These are phyloP conservation scores for Globisporangium heterothallicum DNA, from an alignment of 352 stramenopile species.

Conservation along the genomic window DNA sequence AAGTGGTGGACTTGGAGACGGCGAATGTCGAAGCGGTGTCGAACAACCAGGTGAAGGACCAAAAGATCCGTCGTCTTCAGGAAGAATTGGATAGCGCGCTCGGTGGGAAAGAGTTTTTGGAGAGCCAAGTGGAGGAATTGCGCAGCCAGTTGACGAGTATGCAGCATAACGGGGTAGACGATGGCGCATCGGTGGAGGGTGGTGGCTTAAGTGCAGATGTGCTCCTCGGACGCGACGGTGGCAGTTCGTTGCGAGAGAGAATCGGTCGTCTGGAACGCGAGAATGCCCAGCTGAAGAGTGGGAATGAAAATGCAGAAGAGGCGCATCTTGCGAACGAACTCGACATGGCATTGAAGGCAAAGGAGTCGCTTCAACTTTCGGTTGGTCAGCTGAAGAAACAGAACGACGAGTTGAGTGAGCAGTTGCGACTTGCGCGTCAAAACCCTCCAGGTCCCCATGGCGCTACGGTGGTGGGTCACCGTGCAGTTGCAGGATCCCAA, in stretches of 20 bases:
- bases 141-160: slow-evolving; percentile 56
- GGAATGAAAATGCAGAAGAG: slow-evolving; percentile 38
- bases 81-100: slow-evolving; percentile 80
- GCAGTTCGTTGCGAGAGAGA: slow-evolving; percentile 45
- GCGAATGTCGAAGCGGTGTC: slow-evolving; percentile 74
- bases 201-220: slow-evolving; percentile 53
- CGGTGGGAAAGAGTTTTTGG: slow-evolving; percentile 80
- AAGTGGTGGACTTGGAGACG: slow-evolving; percentile 83
- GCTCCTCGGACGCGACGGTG: slow-evolving; percentile 58
- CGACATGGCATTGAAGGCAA: slow-evolving; percentile 72
- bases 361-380: slow-evolving; percentile 63
- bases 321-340: slow-evolving; percentile 59
- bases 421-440: slow-evolving; percentile 37
- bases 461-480: no score
- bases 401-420: slow-evolving; percentile 66
- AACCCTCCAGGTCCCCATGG: no score
- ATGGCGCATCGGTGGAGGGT: slow-evolving; percentile 33
- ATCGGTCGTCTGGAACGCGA: slow-evolving; percentile 72
- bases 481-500: background rate
- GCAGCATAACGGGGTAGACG: slow-evolving; percentile 38
- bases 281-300: slow-evolving; percentile 59
- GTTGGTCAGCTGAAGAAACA: slow-evolving; percentile 72
- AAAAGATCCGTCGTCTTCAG: slow-evolving; percentile 76
- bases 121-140: slow-evolving; percentile 78
- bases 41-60: slow-evolving; percentile 74